Evolutionary conservation across 176 grass and related monocot genomes (phyloP).

Genomic region (Pontederia crassipes): DNA sequence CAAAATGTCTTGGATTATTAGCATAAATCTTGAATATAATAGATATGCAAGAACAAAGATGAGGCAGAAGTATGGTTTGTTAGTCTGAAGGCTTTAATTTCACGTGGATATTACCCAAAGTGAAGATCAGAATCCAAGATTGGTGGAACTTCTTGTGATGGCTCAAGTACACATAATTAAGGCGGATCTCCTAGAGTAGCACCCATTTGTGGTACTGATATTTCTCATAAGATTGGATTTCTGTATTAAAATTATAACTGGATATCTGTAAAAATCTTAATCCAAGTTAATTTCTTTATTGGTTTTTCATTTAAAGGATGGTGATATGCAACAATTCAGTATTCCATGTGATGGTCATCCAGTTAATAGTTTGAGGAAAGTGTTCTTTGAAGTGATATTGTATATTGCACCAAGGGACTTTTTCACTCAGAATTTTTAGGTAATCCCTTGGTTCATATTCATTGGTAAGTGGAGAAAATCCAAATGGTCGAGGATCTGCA

Average conservation of each 20-base stretch:
- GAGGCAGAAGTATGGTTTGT: conserved; percentile 72
- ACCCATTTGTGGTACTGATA: conserved; percentile 26
- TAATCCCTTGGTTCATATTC: conserved; percentile 30
- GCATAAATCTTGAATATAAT: conserved; percentile 17
- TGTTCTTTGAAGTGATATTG: conserved; percentile 55
- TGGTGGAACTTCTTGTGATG: conserved; percentile 43
- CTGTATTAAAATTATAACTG: conserved; percentile 3
- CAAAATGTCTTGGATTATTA: not conserved
- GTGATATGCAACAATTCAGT: conserved; percentile 21
- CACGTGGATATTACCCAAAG: conserved; percentile 26
- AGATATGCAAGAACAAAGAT: conserved; percentile 89
- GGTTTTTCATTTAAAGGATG: conserved; percentile 29
- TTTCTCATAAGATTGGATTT: conserved; percentile 32
- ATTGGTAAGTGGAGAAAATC: conserved; percentile 38
- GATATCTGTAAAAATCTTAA: not conserved
- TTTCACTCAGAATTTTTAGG: conserved; percentile 27
- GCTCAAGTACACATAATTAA: conserved; percentile 18
- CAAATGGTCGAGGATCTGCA: conserved; percentile 31
- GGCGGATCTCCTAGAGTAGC: conserved; percentile 31
- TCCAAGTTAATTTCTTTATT: not conserved
- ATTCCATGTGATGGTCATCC: conserved; percentile 23
- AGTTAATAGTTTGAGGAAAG: conserved; percentile 34
- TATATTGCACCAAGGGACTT: conserved; percentile 30
- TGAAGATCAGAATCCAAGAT: conserved; percentile 31
- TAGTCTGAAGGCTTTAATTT: conserved; percentile 59